Percentiles rank a stretch among this genome's conserved stretches.
Conservation (phyloP, 148 eudicot genomes). For the Camellia granthamiana region DNA sequence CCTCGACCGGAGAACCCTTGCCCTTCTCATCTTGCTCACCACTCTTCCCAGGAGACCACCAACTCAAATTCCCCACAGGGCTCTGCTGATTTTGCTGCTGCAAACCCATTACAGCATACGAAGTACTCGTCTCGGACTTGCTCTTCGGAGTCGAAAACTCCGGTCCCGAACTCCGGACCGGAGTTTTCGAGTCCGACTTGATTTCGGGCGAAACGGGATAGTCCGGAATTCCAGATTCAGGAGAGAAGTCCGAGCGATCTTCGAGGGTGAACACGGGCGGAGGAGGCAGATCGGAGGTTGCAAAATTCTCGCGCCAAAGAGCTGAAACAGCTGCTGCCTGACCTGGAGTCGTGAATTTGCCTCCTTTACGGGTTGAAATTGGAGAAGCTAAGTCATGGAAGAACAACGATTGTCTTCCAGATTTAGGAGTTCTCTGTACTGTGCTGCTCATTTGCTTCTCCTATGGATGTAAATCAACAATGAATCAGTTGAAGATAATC, state of each 20-base stretch:
- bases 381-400: conserved; percentile 86
- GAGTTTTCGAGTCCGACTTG: conserved; percentile 75
- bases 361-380: conserved; percentile 59
- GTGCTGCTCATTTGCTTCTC: conserved; percentile 48
- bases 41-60: conserved; percentile 79
- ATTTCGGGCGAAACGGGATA: conserved; percentile 71
- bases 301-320: conserved; percentile 87
- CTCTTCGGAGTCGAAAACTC: conserved; percentile 57
- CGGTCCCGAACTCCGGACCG: conserved; percentile 36
- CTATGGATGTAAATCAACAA: neutral
- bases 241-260: conserved; percentile 84
- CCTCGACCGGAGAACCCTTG: conserved; percentile 88
- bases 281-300: conserved; percentile 85
- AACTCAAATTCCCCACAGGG: conserved; percentile 41
- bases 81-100: conserved; percentile 63
- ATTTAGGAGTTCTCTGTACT: conserved; percentile 62
- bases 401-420: conserved; percentile 76
- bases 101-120: conserved; percentile 41
- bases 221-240: conserved; percentile 72
- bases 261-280: conserved; percentile 89
- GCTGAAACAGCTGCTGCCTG: conserved; percentile 98
- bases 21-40: conserved; percentile 78
- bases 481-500: neutral
- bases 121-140: conserved; percentile 67
- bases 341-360: conserved; percentile 79